phyloP scores from a whole-genome alignment of 345 rosid species.

The Acer saccharum region DNA sequence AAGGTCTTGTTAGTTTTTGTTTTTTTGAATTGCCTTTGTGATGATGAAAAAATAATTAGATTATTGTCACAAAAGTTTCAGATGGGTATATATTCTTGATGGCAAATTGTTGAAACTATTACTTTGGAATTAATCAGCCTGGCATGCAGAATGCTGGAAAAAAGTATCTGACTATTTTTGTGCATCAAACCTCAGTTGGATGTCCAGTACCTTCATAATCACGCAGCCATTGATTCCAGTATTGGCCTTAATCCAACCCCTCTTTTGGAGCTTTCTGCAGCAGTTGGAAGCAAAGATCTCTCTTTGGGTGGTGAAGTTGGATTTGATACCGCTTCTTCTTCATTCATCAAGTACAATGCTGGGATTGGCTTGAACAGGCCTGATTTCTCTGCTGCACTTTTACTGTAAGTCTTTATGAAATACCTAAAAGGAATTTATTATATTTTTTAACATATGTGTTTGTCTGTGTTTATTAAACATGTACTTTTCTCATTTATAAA shows the following conservation, averaged over 20 bases:
- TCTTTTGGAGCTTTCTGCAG: conserved; percentile 69
- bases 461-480: background rate
- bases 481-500: background rate
- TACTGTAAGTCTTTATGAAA: conserved; percentile 53
- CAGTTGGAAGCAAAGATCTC: conserved; percentile 64
- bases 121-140: background rate
- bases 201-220: conserved; percentile 74
- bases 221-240: conserved; percentile 67
- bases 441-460: background rate
- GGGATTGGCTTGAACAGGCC: conserved; percentile 67
- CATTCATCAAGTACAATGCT: conserved; percentile 67
- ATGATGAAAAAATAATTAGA: background rate
- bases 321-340: conserved; percentile 74
- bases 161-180: conserved; percentile 12
- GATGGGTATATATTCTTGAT: background rate
- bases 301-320: conserved; percentile 75
- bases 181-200: conserved; percentile 56
- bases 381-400: conserved; percentile 63
- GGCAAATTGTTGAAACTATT: conserved; percentile 12
- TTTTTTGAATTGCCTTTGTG: background rate
- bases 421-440: background rate
- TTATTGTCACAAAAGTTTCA: background rate
- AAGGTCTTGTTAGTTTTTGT: background rate
- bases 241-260: conserved; percentile 85
- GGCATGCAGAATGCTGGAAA: background rate